phyloP scores from a whole-genome alignment of 768 basidiomycete genomes.

The Lactarius tabidus region DNA sequence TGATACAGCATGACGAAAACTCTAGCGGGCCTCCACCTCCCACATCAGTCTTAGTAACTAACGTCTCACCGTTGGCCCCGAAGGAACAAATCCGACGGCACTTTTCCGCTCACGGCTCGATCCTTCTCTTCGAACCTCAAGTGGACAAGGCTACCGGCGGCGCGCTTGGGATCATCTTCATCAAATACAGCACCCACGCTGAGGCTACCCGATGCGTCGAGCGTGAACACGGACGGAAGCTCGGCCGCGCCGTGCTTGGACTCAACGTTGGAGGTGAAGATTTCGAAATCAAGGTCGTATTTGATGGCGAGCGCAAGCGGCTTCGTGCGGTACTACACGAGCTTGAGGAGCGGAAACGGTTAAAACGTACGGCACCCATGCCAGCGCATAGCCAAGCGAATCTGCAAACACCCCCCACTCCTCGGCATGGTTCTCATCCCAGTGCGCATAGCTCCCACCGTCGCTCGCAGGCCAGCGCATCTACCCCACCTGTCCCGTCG shows the following conservation, averaged over 20 bases:
- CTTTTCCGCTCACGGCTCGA: slow-evolving; percentile 57
- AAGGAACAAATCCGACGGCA: slow-evolving; percentile 59
- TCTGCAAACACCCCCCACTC: slow-evolving; percentile 5
- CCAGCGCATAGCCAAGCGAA: slow-evolving; percentile 15
- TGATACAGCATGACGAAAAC: slow-evolving; percentile 64
- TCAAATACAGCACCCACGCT: slow-evolving; percentile 61
- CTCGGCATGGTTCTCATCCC: slow-evolving; percentile 33
- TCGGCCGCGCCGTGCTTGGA: slow-evolving; percentile 43
- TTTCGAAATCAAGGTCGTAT: slow-evolving; percentile 67
- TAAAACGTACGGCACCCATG: slow-evolving; percentile 31
- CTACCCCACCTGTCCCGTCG: slow-evolving; percentile 18
- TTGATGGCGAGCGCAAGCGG: slow-evolving; percentile 71
- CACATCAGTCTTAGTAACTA: slow-evolving; percentile 64
- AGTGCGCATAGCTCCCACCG: slow-evolving; percentile 24
- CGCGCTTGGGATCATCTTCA: slow-evolving; percentile 74
- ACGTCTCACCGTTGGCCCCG: slow-evolving; percentile 68
- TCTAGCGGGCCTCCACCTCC: slow-evolving; percentile 73
- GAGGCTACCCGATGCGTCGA: slow-evolving; percentile 66
- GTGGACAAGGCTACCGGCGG: slow-evolving; percentile 78
- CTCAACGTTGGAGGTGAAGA: slow-evolving; percentile 35
- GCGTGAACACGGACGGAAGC: slow-evolving; percentile 60
- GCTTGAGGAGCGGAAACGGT: slow-evolving; percentile 48
- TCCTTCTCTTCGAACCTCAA: slow-evolving; percentile 69
- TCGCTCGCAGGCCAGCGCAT: slow-evolving; percentile 14
- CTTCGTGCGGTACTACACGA: slow-evolving; percentile 64